Evolutionary conservation across 2,329 filamentous ascomycete species (phyloP), one percentile per base, ranked within the genome.

Genomic region (Diaporthe citriasiana): DNA sequence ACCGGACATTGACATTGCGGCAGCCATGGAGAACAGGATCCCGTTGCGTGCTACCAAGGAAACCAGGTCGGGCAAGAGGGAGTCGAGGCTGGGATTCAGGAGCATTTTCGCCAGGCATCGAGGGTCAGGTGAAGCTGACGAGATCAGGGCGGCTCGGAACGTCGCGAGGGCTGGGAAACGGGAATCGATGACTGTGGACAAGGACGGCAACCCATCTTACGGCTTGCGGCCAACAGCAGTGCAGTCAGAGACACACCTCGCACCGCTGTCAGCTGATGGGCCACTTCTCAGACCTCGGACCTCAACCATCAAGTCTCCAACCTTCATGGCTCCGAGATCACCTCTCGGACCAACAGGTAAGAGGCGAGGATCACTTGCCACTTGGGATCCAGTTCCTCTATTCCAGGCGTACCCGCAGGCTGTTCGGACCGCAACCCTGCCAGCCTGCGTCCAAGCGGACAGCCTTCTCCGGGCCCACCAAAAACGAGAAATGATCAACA

Each of bases 321-420:
- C 66, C 22, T 74, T 57, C 17, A 65, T 65, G 25, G 47, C 74
- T 15, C 76, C 79, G 8, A 74, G 70, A 12, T 78, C 76, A 19
- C 74, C 79, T 9, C 7, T 66, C 76, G 10, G 65, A 15, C 33
- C 50, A 42, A 30, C 33, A 4, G n/a, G 19, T 19, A 74, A 73
- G 70, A 75, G 71, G 5, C 79, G 81, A 72, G 83, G 82, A 38
- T 79, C 82, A 4, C 76, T 86, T 33, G 82, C 84, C 5, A 82
- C 83, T 17, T 94, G 92, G 92, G 89, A 90, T 72, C 89, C 92
- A 22, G 94, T 94, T 9, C 94, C 95, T 2, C 85, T 98, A 17
- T 97, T 95, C 81, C 93, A 97, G 81, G 95, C 94, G 17, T 97
- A 95, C 80, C 93, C 94, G 0, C 95, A 97, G 82, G 91, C 94